Evolutionary conservation across 2,329 filamentous ascomycete species (phyloP).

Genomic region (Stachybotrys chartarum): DNA sequence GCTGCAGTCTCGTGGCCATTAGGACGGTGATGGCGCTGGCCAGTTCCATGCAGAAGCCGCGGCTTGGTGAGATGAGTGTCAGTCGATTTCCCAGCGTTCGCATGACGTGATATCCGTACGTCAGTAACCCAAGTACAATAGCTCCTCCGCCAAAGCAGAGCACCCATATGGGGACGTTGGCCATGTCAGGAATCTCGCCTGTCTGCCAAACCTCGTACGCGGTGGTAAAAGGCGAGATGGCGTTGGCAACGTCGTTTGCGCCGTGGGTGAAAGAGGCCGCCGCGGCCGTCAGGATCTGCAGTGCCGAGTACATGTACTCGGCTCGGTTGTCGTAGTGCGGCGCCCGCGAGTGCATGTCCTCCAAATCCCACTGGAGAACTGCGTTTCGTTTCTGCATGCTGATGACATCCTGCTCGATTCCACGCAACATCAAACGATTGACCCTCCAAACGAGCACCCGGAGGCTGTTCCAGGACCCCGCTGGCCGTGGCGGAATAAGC

Average conservation of each 20-base stretch:
- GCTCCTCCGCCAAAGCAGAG: slow-evolving; percentile 38
- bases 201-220: slow-evolving; percentile 42
- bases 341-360: slow-evolving; percentile 40
- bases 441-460: slow-evolving; percentile 31
- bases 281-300: slow-evolving; percentile 43
- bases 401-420: slow-evolving; percentile 41
- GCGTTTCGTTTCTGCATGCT: slow-evolving; percentile 37
- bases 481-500: slow-evolving; percentile 22
- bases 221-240: slow-evolving; percentile 43
- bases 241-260: slow-evolving; percentile 48
- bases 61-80: slow-evolving; percentile 45
- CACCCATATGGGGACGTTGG: slow-evolving; percentile 40
- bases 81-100: slow-evolving; percentile 47
- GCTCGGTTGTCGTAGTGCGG: slow-evolving; percentile 45
- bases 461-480: slow-evolving; percentile 31
- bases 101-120: slow-evolving; percentile 59
- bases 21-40: slow-evolving; percentile 45
- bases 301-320: slow-evolving; percentile 42
- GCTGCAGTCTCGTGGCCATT: slow-evolving; percentile 41
- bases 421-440: slow-evolving; percentile 35
- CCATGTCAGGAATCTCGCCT: slow-evolving; percentile 27
- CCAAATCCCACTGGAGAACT: slow-evolving; percentile 39
- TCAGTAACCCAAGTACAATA: slow-evolving; percentile 51
- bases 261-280: slow-evolving; percentile 50
- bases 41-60: slow-evolving; percentile 45